phyloP scores from a whole-genome alignment of 352 stramenopile species.

The Phytophthora cactorum region DNA sequence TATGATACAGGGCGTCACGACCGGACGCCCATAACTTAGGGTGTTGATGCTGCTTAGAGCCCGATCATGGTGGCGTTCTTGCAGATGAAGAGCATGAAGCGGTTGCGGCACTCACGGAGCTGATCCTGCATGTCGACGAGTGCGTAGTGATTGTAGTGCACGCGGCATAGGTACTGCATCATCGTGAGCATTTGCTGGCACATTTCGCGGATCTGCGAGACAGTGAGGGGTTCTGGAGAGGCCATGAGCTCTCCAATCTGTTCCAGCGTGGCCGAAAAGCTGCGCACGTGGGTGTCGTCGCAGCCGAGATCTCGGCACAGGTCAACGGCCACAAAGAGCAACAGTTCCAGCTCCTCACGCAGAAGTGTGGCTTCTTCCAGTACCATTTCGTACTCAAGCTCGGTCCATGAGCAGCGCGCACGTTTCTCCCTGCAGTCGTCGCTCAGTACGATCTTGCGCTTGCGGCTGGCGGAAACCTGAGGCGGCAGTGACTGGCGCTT shows the following conservation, averaged over 20 bases:
- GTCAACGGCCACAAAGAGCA: conserved; percentile 63
- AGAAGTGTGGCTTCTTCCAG: conserved; percentile 71
- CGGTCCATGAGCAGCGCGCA: conserved; percentile 51
- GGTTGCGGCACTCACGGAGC: conserved; percentile 65
- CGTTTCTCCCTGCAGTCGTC: conserved; percentile 56
- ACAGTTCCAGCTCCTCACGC: conserved; percentile 72
- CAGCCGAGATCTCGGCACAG: conserved; percentile 59
- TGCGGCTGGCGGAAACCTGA: conserved; percentile 29
- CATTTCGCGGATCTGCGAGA: conserved; percentile 64
- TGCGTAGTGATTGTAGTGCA: conserved; percentile 72
- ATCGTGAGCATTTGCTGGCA: conserved; percentile 74
- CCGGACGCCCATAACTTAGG: conserved; percentile 34
- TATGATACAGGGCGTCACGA: conserved; percentile 27
- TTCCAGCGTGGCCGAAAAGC: conserved; percentile 42
- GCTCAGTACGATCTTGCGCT: conserved; percentile 57
- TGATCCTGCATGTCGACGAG: conserved; percentile 81
- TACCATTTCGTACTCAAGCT: conserved; percentile 81
- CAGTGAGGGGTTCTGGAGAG: conserved; percentile 55
- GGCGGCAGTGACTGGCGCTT: conserved; percentile 34
- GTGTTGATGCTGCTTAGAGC: conserved; percentile 33
- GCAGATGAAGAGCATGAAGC: conserved; percentile 81
- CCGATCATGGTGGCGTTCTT: conserved; percentile 76
- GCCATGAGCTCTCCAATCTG: conserved; percentile 56
- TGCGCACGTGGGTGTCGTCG: conserved; percentile 39
- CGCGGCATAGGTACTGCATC: conserved; percentile 75